phyloP scores from a whole-genome alignment of 768 basidiomycete genomes.

The Favolaschia claudopus region DNA sequence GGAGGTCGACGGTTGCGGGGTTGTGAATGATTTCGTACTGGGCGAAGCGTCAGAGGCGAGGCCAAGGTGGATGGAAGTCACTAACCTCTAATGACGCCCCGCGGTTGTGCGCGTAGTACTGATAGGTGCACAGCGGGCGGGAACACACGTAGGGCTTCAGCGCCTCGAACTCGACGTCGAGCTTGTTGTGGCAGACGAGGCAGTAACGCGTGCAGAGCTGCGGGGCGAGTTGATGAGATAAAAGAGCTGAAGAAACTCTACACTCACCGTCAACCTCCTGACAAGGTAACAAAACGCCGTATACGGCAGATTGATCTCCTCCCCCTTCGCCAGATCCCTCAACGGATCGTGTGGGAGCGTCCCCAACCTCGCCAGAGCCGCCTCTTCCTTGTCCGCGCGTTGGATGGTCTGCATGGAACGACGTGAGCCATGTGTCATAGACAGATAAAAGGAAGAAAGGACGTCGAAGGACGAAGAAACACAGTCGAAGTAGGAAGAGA shows the following conservation, averaged over 20 bases:
- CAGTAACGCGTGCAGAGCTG: conserved; percentile 76
- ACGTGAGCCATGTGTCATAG: too few species aligned
- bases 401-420: conserved; percentile 39
- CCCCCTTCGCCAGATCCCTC: conserved; percentile 34
- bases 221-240: background rate
- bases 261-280: conserved; percentile 63
- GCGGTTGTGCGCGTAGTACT: conserved; percentile 69
- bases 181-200: conserved; percentile 74
- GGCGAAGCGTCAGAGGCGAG: background rate
- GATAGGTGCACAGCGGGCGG: conserved; percentile 70
- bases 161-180: conserved; percentile 59
- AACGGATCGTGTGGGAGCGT: conserved; percentile 66
- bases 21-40: conserved; percentile 78
- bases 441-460: background rate
- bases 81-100: conserved; percentile 73
- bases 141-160: conserved; percentile 81
- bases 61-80: conserved; percentile 6
- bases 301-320: conserved; percentile 65
- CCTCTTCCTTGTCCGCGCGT: conserved; percentile 55
- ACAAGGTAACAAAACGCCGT: conserved; percentile 71
- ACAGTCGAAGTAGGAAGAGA: background rate
- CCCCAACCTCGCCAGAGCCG: conserved; percentile 45
- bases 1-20: conserved; percentile 68
- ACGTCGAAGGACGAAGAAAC: background rate
- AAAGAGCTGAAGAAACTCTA: background rate